Evolutionary conservation across 2,329 filamentous ascomycete genomes (phyloP).

Genomic region (Immersiporthe knoxdaviesiana): DNA sequence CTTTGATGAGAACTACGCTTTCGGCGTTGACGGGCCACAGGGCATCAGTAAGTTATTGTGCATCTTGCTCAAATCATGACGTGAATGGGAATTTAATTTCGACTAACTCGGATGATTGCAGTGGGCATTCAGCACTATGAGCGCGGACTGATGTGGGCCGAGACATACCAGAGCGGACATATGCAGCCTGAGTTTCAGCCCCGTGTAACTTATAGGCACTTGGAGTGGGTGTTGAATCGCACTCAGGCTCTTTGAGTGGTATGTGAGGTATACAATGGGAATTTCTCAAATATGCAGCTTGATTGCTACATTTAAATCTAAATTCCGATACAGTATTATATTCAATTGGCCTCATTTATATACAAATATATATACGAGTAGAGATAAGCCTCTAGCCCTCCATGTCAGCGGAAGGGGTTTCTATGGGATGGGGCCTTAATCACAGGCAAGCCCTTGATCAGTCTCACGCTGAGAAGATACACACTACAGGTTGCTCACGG

Average conservation of each 20-base stretch:
- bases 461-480: too few relatives aligned
- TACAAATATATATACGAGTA: too few relatives aligned
- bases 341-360: too few relatives aligned
- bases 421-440: too few relatives aligned
- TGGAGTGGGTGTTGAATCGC: conserved; percentile 40
- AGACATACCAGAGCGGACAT: conserved; percentile 41
- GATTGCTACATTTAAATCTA: too few relatives aligned
- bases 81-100: conserved; percentile 32
- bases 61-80: background rate
- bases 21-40: conserved; percentile 10
- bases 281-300: too few relatives aligned
- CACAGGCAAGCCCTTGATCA: too few relatives aligned
- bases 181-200: conserved; percentile 43
- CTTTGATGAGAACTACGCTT: background rate
- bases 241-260: background rate
- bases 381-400: too few relatives aligned
- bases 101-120: background rate
- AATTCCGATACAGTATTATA: too few relatives aligned
- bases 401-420: too few relatives aligned
- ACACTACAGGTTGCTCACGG: too few relatives aligned
- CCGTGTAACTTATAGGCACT: conserved; percentile 38
- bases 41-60: conserved; percentile 9
- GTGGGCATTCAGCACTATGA: conserved; percentile 41
- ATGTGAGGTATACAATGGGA: background rate
- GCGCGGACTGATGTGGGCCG: conserved; percentile 42